phyloP scores from a whole-genome alignment of 495 filamentous ascomycete species.

The Tuber calosporum region DNA sequence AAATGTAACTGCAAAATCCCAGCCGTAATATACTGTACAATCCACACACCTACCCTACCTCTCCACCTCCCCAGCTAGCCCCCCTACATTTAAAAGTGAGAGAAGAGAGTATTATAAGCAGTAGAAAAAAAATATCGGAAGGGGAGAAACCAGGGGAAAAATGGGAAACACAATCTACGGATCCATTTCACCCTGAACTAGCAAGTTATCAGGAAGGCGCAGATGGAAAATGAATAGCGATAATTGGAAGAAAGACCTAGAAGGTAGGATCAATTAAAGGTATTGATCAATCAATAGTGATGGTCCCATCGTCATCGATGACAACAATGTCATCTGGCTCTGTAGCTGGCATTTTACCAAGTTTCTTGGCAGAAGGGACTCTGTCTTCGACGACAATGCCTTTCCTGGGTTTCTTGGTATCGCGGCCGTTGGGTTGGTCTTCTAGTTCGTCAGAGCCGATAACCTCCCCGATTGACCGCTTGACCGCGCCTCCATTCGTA shows the following conservation, averaged over 20 bases:
- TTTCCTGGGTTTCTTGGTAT: slow-evolving; percentile 47
- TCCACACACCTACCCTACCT: not conserved
- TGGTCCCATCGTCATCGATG: slow-evolving; percentile 53
- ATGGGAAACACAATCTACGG: not conserved
- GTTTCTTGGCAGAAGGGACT: slow-evolving; percentile 16
- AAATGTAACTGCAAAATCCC: slow-evolving; percentile 3
- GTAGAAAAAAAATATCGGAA: not conserved
- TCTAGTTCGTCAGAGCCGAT: slow-evolving; percentile 10
- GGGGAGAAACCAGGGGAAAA: not conserved
- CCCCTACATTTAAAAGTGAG: not conserved
- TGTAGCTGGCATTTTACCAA: slow-evolving; percentile 19
- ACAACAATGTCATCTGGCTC: slow-evolving; percentile 46
- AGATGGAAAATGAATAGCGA: not conserved
- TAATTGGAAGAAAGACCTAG: not conserved
- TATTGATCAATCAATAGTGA: slow-evolving; percentile 33
- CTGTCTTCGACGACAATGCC: slow-evolving; percentile 30
- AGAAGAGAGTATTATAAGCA: not conserved
- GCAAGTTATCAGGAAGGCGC: not conserved
- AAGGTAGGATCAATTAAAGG: not conserved
- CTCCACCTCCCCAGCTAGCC: not conserved
- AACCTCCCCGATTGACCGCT: slow-evolving; percentile 23
- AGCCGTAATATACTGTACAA: slow-evolving; percentile 1
- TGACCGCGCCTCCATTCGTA: slow-evolving; percentile 30
- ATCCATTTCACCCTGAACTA: slow-evolving; percentile 1
- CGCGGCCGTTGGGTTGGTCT: slow-evolving; percentile 14